Base-by-base conservation (phyloP, 2,329 filamentous ascomycete genomes). In the Scedosporium dehoogii region DNA sequence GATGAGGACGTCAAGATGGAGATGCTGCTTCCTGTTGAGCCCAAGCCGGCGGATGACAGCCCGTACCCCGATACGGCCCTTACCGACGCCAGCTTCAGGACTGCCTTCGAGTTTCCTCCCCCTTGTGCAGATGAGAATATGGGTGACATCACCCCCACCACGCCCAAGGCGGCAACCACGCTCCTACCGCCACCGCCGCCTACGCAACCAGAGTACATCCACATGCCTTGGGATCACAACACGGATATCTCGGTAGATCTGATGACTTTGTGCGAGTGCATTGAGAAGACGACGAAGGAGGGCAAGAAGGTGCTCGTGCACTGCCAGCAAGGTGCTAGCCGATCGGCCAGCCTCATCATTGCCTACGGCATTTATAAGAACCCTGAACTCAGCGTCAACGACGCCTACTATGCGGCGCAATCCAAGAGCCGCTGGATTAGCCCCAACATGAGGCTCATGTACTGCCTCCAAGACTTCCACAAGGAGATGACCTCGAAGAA, bases 361-460 rank as follows among this genome's bases (percentile, higher is more conserved):
- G 90, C 90, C 21, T 96, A 93, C 66, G 90, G 90, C 53, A 76
- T 96, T 63, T 94, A 90, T 73, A 88, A 88, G 70, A 89, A 91
- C 64, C 89, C 90, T 1, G 81, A 85, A 5, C 76, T 91, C 68
- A 90, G 82, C 67, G 89, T 93, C 61, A 92, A 93, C 69, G 89
- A 93, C 71, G 89, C 90, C 2, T 94, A 94, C 71, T 86, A 91
- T 70, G 83, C 86, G 2, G 90, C 91, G 2, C 91, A 96, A 74
- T 81, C 84, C 61, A 89, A 89, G 75, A 94, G 90, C 73, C 85
- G 82, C 70, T 96, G 91, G 90, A 93, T 96, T 68, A 92, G 90
- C 63, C 90, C 90, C 0, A 96, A 96, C 73, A 96, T 96, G 91
- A 90, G 90, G 67, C 79, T 96, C 67, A 92, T 96, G 81, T 94